phyloP scores from a whole-genome alignment of 2,329 filamentous ascomycete species.

The Microcera coccophila region DNA sequence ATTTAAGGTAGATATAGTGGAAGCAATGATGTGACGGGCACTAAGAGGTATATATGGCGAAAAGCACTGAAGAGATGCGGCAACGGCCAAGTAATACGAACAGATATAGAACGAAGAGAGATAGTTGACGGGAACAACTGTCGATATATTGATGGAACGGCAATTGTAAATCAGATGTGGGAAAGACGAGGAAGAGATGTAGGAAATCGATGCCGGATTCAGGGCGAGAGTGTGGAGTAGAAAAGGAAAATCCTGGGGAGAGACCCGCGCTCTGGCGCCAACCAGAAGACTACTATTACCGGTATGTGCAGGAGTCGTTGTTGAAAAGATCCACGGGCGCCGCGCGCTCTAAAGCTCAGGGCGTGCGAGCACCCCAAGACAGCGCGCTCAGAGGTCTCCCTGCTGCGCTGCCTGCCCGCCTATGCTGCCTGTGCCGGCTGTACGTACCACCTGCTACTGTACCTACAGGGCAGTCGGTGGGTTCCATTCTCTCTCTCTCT shows the following conservation, averaged over 20 bases:
- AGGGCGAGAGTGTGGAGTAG: constrained; percentile 23
- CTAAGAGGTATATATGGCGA: constrained; percentile 3
- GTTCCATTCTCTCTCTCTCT: too few species aligned
- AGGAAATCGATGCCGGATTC: constrained; percentile 14
- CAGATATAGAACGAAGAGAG: constrained; percentile 10
- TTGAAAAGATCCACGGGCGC: too few species aligned
- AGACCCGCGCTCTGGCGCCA: constrained; percentile 19
- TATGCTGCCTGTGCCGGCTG: too few species aligned
- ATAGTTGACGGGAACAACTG: constrained; percentile 13
- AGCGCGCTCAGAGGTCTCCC: too few species aligned
- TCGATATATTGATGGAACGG: constrained; percentile 1
- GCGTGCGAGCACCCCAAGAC: too few species aligned
- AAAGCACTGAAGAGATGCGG: constrained; percentile 6
- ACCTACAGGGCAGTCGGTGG: too few species aligned
- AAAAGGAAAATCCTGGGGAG: constrained; percentile 28
- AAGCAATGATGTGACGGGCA: too few species aligned
- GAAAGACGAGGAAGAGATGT: constrained; percentile 20
- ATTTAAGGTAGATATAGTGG: constrained; percentile 6
- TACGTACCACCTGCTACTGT: neutral
- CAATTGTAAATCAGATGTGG: constrained; percentile 5
- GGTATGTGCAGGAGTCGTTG: too few species aligned
- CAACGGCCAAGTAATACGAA: constrained; percentile 1
- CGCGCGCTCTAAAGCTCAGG: too few species aligned
- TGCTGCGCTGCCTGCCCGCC: too few species aligned
- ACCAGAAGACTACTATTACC: too few species aligned